phyloP scores from a whole-genome alignment of 2,329 filamentous ascomycete genomes.

The Scedosporium dehoogii region DNA sequence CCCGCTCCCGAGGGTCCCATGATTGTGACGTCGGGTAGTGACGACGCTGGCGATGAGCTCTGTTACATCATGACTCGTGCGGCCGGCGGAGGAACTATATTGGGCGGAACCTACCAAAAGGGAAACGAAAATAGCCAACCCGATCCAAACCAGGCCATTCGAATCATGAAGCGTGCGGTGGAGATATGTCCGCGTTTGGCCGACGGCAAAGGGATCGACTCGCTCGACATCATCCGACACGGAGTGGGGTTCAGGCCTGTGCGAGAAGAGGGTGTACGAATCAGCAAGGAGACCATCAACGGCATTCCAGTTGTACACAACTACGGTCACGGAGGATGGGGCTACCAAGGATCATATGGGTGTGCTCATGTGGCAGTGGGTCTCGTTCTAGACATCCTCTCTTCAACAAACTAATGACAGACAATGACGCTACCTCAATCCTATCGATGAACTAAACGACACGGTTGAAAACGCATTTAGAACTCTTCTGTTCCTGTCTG shows the following conservation, averaged over 20 bases:
- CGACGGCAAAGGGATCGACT: slow-evolving; percentile 57
- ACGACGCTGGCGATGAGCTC: slow-evolving; percentile 63
- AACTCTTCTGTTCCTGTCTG: too few relatives aligned
- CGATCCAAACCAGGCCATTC: slow-evolving; percentile 66
- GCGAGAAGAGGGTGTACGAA: slow-evolving; percentile 62
- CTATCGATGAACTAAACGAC: too few relatives aligned
- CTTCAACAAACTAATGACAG: too few relatives aligned
- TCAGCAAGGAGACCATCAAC: slow-evolving; percentile 46
- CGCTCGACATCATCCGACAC: slow-evolving; percentile 66
- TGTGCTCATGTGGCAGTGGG: slow-evolving; percentile 57
- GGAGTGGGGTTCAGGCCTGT: slow-evolving; percentile 73
- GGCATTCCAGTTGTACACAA: slow-evolving; percentile 68
- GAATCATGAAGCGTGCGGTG: slow-evolving; percentile 72
- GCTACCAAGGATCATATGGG: slow-evolving; percentile 62
- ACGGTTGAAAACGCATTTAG: too few relatives aligned
- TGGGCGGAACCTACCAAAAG: slow-evolving; percentile 75
- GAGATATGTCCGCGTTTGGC: slow-evolving; percentile 55
- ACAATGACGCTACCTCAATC: too few relatives aligned
- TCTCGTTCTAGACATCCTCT: slow-evolving; percentile 34
- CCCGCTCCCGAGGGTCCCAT: slow-evolving; percentile 45
- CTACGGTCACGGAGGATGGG: slow-evolving; percentile 72
- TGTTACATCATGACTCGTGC: slow-evolving; percentile 78
- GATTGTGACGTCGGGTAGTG: slow-evolving; percentile 59
- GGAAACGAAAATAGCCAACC: slow-evolving; percentile 69
- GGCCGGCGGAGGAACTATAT: slow-evolving; percentile 64